phyloP scores from a whole-genome alignment of 2,329 filamentous ascomycete species.

The Alternaria atra region DNA sequence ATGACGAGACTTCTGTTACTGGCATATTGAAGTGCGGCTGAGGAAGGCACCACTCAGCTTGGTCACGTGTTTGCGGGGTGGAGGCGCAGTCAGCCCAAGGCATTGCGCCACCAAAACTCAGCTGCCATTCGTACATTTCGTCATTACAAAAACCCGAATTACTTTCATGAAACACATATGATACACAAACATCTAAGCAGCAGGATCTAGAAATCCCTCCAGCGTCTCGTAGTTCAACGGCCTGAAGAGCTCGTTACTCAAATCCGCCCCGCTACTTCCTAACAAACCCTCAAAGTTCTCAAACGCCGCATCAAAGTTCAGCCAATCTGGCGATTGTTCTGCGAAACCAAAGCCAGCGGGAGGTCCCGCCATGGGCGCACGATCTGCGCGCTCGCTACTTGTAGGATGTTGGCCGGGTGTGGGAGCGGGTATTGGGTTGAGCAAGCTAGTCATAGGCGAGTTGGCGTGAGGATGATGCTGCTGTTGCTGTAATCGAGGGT shows the following conservation, averaged over 20 bases:
- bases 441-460: conserved; percentile 40
- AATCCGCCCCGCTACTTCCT: conserved; percentile 49
- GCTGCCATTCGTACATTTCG: neutral
- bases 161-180: neutral
- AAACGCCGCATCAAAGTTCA: conserved; percentile 53
- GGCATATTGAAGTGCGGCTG: neutral
- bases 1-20: neutral
- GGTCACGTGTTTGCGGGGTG: neutral
- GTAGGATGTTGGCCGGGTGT: conserved; percentile 50
- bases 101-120: neutral
- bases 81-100: neutral
- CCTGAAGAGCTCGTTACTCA: conserved; percentile 51
- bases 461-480: conserved; percentile 20
- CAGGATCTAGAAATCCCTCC: conserved; percentile 45
- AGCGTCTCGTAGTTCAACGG: conserved; percentile 49
- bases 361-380: conserved; percentile 30
- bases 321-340: conserved; percentile 50
- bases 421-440: conserved; percentile 39
- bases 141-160: neutral
- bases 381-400: conserved; percentile 47
- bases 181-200: conserved; percentile 13
- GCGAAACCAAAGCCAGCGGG: conserved; percentile 41
- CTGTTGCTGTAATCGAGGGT: conserved; percentile 45
- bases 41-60: neutral
- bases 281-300: conserved; percentile 52